phyloP scores from a whole-genome alignment of 176 grass and related monocot species.

The Juncus inflexus region DNA sequence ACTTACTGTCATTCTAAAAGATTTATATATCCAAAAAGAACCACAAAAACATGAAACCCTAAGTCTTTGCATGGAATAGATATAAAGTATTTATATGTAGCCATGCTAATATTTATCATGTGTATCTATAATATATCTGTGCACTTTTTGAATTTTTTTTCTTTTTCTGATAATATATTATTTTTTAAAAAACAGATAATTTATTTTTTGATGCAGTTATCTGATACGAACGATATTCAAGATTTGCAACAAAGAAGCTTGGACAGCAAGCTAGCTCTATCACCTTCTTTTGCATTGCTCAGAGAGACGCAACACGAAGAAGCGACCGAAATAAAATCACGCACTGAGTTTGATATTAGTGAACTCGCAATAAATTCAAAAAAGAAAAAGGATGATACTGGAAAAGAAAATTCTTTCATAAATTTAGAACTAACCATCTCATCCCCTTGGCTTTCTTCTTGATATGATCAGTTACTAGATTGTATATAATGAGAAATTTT shows the following conservation, averaged over 20 bases:
- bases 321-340: not conserved
- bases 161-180: too few species aligned
- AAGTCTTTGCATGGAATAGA: too few species aligned
- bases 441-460: slow-evolving; percentile 46
- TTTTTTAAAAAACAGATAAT: too few species aligned
- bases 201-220: not conserved
- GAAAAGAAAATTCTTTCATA: slow-evolving; percentile 20
- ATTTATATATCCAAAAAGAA: too few species aligned
- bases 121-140: too few species aligned
- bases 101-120: too few species aligned
- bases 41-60: too few species aligned
- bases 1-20: too few species aligned
- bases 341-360: not conserved
- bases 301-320: not conserved
- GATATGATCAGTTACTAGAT: slow-evolving; percentile 8
- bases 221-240: not conserved
- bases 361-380: not conserved
- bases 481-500: not conserved
- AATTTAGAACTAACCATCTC: slow-evolving; percentile 63
- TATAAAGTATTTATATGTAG: too few species aligned
- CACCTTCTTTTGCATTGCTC: not conserved
- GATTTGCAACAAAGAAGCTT: slow-evolving; percentile 13
- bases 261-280: not conserved
- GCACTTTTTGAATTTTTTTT: too few species aligned
- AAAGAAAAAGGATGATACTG: not conserved